Conservation (phyloP, 257 asterid species). For the Solanum corneliomulleri region DNA sequence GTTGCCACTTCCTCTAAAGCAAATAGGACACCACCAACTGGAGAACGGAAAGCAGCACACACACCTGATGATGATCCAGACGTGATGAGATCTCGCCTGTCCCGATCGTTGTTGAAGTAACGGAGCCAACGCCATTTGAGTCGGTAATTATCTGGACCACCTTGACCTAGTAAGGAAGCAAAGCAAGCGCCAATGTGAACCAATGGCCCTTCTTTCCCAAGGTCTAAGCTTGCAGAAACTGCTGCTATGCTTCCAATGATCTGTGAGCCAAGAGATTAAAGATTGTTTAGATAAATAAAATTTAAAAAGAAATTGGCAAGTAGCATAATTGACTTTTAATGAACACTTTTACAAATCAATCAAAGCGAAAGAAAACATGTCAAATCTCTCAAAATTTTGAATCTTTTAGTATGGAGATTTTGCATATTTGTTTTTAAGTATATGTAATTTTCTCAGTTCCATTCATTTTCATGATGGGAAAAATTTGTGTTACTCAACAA, state of each 20-base stretch:
- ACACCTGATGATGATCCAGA: slow-evolving; percentile 85
- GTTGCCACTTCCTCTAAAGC: slow-evolving; percentile 97
- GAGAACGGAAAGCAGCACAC: slow-evolving; percentile 94
- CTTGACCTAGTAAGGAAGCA: slow-evolving; percentile 82
- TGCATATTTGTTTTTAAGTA: neutral
- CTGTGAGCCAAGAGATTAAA: slow-evolving; percentile 19
- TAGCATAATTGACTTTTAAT: neutral
- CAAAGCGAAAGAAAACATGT: neutral
- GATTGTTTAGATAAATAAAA: neutral
- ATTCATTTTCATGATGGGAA: neutral
- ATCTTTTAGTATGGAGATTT: neutral
- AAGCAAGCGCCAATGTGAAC: slow-evolving; percentile 86
- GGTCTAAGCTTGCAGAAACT: slow-evolving; percentile 86
- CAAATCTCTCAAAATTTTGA: neutral
- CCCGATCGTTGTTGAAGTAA: slow-evolving; percentile 89
- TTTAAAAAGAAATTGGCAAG: neutral
- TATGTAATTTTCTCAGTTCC: neutral
- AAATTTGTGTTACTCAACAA: neutral
- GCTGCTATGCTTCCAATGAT: slow-evolving; percentile 90
- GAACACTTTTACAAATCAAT: neutral
- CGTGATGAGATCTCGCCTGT: slow-evolving; percentile 76
- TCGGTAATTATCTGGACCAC: slow-evolving; percentile 76
- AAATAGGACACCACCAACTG: slow-evolving; percentile 93
- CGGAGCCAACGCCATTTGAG: slow-evolving; percentile 83
- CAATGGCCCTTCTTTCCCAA: slow-evolving; percentile 92